These are phyloP conservation scores for Penicillium verhagenii DNA, from an alignment of 495 filamentous ascomycete genomes.

Conservation along the genomic window DNA sequence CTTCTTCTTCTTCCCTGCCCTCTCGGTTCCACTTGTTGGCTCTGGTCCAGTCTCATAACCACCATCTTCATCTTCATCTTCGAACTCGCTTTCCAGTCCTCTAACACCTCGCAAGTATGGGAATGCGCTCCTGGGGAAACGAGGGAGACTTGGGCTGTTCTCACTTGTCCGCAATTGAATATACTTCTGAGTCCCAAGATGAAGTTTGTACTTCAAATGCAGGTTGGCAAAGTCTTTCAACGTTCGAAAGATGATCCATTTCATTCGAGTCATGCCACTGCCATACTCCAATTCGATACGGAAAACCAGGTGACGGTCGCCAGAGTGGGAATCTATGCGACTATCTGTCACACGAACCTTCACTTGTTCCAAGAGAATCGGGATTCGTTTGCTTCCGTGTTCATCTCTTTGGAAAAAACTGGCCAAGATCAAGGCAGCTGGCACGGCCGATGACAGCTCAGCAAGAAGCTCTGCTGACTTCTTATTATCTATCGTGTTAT, in stretches of 20 bases:
- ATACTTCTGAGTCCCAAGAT: constrained; percentile 76
- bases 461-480: constrained; percentile 97
- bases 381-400: constrained; percentile 90
- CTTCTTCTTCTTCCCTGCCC: constrained; percentile 55
- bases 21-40: constrained; percentile 58
- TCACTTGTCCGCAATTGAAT: constrained; percentile 58
- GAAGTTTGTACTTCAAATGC: constrained; percentile 87
- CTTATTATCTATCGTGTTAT: constrained; percentile 81
- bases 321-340: constrained; percentile 57
- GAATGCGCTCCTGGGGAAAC: constrained; percentile 87
- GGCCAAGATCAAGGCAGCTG: constrained; percentile 87
- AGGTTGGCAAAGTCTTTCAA: constrained; percentile 89
- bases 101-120: constrained; percentile 83
- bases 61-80: constrained; percentile 76
- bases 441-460: constrained; percentile 86
- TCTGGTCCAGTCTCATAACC: constrained; percentile 58
- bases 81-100: constrained; percentile 72
- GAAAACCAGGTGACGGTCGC: constrained; percentile 82
- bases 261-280: constrained; percentile 92
- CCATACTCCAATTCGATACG: constrained; percentile 95
- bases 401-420: constrained; percentile 98
- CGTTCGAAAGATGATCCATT: constrained; percentile 88
- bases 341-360: constrained; percentile 86
- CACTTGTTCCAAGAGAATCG: constrained; percentile 91
- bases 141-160: constrained; percentile 63